Percentiles rank a stretch among this genome's conserved stretches.
Conservation (phyloP, 768 basidiomycete genomes). For the Filobasidium floriforme region DNA sequence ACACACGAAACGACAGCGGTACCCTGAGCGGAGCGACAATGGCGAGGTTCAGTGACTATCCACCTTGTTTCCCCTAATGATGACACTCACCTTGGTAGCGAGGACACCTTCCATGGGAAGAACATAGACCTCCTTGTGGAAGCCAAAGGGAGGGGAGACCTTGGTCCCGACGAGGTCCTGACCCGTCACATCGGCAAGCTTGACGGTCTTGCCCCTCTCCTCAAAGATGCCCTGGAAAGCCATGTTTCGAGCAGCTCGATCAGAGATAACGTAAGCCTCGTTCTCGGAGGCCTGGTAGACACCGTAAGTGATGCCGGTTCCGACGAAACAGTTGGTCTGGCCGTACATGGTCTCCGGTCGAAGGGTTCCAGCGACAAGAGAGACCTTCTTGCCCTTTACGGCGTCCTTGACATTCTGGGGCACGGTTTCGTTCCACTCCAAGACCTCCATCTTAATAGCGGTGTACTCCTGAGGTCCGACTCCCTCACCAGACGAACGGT, state of each 20-base stretch:
- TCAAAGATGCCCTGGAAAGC: conserved; percentile 81
- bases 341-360: conserved; percentile 99
- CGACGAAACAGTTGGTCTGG: conserved; percentile 96
- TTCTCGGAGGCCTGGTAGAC: conserved; percentile 62
- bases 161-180: conserved; percentile 74
- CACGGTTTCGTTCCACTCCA: conserved; percentile 69
- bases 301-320: conserved; percentile 81
- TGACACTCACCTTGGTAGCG: conserved; percentile 59
- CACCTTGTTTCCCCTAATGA: neutral
- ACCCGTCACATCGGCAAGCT: conserved; percentile 72
- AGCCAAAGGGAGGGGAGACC: conserved; percentile 75
- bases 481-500: conserved; percentile 88
- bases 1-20: conserved; percentile 98
- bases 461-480: conserved; percentile 94
- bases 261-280: conserved; percentile 80
- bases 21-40: conserved; percentile 52
- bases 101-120: conserved; percentile 98
- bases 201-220: conserved; percentile 62
- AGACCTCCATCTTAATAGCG: conserved; percentile 85
- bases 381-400: conserved; percentile 71
- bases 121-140: conserved; percentile 82
- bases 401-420: conserved; percentile 59
- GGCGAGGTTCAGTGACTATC: neutral
- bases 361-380: conserved; percentile 88
- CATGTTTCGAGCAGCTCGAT: conserved; percentile 94